Percentiles rank a stretch among this genome's conserved stretches.
Evolutionary conservation across 2,329 filamentous ascomycete species (phyloP).

Genomic region (Bipolaris gigantea): DNA sequence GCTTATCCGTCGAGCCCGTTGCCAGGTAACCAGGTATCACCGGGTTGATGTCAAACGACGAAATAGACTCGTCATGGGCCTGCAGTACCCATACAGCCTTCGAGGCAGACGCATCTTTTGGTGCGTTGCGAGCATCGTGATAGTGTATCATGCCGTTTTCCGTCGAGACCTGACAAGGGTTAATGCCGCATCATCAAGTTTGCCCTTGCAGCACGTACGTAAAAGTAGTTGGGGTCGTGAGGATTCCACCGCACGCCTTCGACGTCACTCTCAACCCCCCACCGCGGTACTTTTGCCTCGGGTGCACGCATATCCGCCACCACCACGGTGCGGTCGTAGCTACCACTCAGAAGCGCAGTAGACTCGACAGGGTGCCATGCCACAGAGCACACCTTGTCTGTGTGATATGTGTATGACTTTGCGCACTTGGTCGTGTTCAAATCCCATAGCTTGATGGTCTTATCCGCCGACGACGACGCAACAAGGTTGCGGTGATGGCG

Average conservation of each 20-base stretch:
- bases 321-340: slow-evolving; percentile 91
- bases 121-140: slow-evolving; percentile 80
- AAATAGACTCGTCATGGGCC: slow-evolving; percentile 90
- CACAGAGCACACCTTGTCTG: slow-evolving; percentile 95
- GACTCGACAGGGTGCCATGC: slow-evolving; percentile 89
- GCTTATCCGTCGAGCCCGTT: slow-evolving; percentile 91
- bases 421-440: slow-evolving; percentile 88
- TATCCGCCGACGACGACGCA: slow-evolving; percentile 92
- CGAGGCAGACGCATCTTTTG: slow-evolving; percentile 69
- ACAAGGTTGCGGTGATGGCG: slow-evolving; percentile 91
- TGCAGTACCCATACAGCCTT: slow-evolving; percentile 94
- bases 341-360: slow-evolving; percentile 86
- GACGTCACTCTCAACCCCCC: slow-evolving; percentile 94
- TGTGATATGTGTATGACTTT: slow-evolving; percentile 94
- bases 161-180: slow-evolving; percentile 62
- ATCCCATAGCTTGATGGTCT: slow-evolving; percentile 98
- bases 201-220: slow-evolving; percentile 55
- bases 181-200: slow-evolving; percentile 12
- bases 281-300: slow-evolving; percentile 76
- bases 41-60: slow-evolving; percentile 89
- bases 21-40: slow-evolving; percentile 89
- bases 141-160: slow-evolving; percentile 91
- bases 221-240: slow-evolving; percentile 91
- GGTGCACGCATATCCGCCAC: slow-evolving; percentile 96
- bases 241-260: slow-evolving; percentile 92